phyloP scores from a whole-genome alignment of 2,329 filamentous ascomycete species.

The Monilinia fructicola region DNA sequence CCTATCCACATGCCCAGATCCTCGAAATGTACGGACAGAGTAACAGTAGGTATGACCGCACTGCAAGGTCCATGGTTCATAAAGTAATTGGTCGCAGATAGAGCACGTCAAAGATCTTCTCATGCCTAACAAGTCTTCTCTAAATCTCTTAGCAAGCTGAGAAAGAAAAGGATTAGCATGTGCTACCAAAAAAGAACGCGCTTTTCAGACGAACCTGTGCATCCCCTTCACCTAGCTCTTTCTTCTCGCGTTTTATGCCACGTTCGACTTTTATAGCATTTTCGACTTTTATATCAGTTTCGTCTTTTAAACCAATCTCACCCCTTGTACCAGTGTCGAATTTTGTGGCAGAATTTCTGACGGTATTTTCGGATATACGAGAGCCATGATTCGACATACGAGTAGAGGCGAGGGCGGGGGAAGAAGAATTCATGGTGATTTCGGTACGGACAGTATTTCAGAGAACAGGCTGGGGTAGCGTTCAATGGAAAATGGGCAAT shows the following conservation, averaged over 20 bases:
- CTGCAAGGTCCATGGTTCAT: conserved; percentile 66
- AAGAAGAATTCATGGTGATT: conserved; percentile 27
- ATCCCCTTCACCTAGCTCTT: conserved; percentile 24
- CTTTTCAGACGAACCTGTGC: conserved; percentile 26
- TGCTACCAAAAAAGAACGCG: background rate
- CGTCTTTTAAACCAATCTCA: conserved; percentile 13
- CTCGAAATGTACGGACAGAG: conserved; percentile 47
- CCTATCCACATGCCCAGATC: background rate
- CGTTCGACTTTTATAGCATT: conserved; percentile 17
- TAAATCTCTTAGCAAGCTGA: conserved; percentile 36
- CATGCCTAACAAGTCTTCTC: conserved; percentile 58
- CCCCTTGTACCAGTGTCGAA: conserved; percentile 10
- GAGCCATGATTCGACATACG: conserved; percentile 14
- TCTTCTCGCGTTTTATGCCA: conserved; percentile 20
- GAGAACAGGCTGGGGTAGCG: conserved; percentile 4
- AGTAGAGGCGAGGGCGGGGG: conserved; percentile 17
- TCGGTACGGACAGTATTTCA: conserved; percentile 5
- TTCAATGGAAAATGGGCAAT: background rate
- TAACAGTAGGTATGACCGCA: conserved; percentile 75
- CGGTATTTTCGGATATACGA: conserved; percentile 11
- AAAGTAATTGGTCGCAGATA: conserved; percentile 66
- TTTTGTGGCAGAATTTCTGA: conserved; percentile 3
- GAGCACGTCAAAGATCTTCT: conserved; percentile 63
- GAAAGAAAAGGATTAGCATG: conserved; percentile 23
- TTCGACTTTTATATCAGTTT: background rate